phyloP scores from a whole-genome alignment of 306 rosid species.

The Coriaria nepalensis region DNA sequence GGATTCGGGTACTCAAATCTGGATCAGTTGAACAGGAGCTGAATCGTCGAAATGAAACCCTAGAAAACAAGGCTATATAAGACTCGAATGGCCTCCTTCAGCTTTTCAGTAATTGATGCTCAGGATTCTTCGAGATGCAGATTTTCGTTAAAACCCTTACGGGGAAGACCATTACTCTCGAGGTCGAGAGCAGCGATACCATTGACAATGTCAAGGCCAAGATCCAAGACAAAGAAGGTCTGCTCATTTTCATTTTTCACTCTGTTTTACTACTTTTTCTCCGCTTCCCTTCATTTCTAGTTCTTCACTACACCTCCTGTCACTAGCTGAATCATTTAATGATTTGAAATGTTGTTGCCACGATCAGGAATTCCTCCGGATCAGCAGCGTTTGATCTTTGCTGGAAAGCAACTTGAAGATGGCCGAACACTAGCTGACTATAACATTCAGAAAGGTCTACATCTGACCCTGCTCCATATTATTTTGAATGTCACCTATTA shows the following conservation, averaged over 20 bases:
- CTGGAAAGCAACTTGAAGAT: conserved; percentile 78
- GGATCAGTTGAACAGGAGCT: too few species aligned
- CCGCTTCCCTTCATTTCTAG: neutral
- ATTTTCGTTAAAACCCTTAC: conserved; percentile 82
- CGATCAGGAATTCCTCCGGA: conserved; percentile 63
- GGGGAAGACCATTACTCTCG: conserved; percentile 79
- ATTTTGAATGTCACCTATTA: too few species aligned
- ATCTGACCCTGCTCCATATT: neutral
- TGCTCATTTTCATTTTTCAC: neutral
- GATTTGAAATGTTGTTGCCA: neutral
- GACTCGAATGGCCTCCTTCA: too few species aligned
- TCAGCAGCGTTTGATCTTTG: conserved; percentile 73
- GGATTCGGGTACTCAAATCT: too few species aligned
- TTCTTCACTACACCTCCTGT: too few species aligned
- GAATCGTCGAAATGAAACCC: too few species aligned
- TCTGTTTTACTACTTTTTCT: neutral
- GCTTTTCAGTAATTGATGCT: too few species aligned
- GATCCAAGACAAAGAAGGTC: conserved; percentile 89
- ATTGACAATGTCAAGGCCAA: conserved; percentile 81
- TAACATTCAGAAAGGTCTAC: conserved; percentile 60
- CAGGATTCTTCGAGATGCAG: neutral
- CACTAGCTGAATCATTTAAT: too few species aligned
- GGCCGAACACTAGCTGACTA: conserved; percentile 71
- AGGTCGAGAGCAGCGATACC: conserved; percentile 81
- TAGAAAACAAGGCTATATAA: too few species aligned